These are phyloP conservation scores for Aegilops sharonensis DNA, from an alignment of 176 grass and related monocot species.

Conservation along the genomic window DNA sequence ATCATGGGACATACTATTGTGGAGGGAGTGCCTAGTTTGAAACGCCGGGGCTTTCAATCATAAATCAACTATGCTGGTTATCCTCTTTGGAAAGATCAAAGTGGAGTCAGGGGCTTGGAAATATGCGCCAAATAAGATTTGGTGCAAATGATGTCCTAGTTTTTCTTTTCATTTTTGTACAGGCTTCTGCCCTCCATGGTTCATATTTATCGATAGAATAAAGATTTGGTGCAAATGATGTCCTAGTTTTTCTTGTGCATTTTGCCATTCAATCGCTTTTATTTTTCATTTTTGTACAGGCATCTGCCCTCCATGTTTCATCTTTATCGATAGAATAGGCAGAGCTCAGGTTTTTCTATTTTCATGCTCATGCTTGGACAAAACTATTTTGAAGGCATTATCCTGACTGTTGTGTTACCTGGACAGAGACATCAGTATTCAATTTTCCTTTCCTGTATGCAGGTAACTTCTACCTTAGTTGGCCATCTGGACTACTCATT, in stretches of 20 bases:
- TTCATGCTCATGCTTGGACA: no score
- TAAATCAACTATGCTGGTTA: neutral
- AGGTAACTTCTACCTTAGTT: slow-evolving; percentile 61
- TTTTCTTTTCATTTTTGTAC: neutral
- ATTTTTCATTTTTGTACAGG: neutral
- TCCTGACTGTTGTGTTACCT: neutral
- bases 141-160: neutral
- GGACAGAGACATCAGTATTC: neutral
- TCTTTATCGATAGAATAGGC: no score
- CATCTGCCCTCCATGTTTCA: neutral
- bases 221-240: no score
- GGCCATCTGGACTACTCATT: slow-evolving; percentile 94
- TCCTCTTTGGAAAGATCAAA: neutral
- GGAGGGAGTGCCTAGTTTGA: neutral
- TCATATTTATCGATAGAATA: neutral
- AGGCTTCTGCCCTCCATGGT: neutral
- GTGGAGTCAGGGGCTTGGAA: neutral
- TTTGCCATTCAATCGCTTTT: no score
- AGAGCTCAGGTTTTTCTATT: no score
- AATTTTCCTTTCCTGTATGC: neutral
- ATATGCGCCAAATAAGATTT: neutral
- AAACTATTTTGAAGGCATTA: neutral
- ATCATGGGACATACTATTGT: neutral
- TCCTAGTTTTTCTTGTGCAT: no score
- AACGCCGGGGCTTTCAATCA: neutral